phyloP scores from a whole-genome alignment of 768 basidiomycete genomes.

The Boletus patriciae region DNA sequence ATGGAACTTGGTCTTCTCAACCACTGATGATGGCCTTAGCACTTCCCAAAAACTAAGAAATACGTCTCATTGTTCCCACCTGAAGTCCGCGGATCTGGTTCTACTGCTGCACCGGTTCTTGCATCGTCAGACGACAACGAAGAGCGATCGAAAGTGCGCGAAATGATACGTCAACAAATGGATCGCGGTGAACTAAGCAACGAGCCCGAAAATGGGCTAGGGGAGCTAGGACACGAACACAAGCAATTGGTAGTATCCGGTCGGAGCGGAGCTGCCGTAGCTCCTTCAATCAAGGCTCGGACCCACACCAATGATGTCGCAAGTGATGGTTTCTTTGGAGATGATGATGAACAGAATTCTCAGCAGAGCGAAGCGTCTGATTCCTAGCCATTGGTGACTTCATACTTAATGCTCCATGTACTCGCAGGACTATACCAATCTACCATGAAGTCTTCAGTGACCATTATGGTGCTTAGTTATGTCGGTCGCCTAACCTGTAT shows the following conservation, averaged over 20 bases:
- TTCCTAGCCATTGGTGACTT: constrained; percentile 1
- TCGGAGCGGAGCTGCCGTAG: constrained; percentile 2
- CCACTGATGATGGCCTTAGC: constrained; percentile 41
- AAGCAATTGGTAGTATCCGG: background rate
- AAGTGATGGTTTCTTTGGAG: constrained; percentile 32
- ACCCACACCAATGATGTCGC: constrained; percentile 13
- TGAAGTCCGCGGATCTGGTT: constrained; percentile 39
- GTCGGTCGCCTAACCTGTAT: background rate
- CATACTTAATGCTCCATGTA: constrained; percentile 43
- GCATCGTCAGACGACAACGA: constrained; percentile 39
- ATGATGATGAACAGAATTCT: constrained; percentile 23
- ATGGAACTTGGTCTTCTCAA: background rate
- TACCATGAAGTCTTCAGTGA: background rate
- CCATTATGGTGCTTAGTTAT: background rate
- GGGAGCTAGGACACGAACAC: constrained; percentile 8
- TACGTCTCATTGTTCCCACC: constrained; percentile 91
- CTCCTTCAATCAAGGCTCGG: constrained; percentile 5
- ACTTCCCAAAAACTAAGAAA: constrained; percentile 82
- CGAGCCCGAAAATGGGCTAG: constrained; percentile 56
- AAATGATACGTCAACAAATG: constrained; percentile 62
- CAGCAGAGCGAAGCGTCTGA: constrained; percentile 17
- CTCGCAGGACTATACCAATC: constrained; percentile 67
- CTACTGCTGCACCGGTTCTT: constrained; percentile 6
- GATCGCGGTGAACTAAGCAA: constrained; percentile 51
- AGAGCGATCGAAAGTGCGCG: constrained; percentile 56